A percentile compares a stretch with the other conserved stretches of the same genome.
Evolutionary conservation across 2,329 filamentous ascomycete species (phyloP).

Genomic region (Pseudopyricularia cyperi): DNA sequence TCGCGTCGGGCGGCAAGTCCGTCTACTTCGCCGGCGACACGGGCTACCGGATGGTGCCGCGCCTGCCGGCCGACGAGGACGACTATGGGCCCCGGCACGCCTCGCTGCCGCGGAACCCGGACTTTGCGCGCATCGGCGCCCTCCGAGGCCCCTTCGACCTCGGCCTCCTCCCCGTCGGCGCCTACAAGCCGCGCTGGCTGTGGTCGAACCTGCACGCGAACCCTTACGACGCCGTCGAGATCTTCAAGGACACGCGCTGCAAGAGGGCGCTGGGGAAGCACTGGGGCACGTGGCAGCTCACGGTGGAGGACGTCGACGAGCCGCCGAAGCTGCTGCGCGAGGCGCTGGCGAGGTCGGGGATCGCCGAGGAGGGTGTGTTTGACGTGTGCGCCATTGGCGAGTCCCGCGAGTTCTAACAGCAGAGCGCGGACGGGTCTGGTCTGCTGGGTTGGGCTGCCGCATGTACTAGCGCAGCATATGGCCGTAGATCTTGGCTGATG

Average conservation of each 20-base stretch:
- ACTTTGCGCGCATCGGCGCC: constrained; percentile 72
- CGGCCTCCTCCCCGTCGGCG: constrained; percentile 85
- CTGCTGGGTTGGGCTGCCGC: too few species aligned
- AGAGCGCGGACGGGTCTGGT: not conserved
- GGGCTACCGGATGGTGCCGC: constrained; percentile 69
- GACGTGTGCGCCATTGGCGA: constrained; percentile 78
- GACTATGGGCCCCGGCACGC: constrained; percentile 59
- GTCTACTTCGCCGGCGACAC: constrained; percentile 87
- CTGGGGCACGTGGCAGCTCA: constrained; percentile 85
- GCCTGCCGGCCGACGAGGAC: constrained; percentile 45
- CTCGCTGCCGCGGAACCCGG: constrained; percentile 61
- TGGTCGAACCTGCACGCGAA: constrained; percentile 79
- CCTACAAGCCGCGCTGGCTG: constrained; percentile 60
- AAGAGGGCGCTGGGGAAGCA: constrained; percentile 72
- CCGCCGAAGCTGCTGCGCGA: constrained; percentile 61
- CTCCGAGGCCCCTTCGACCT: constrained; percentile 79
- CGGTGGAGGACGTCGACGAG: constrained; percentile 72
- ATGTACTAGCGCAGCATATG: too few species aligned
- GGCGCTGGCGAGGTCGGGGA: constrained; percentile 53
- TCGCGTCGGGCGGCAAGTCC: constrained; percentile 60
- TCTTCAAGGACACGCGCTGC: constrained; percentile 76
- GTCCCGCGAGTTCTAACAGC: constrained; percentile 53
- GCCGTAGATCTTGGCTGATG: too few species aligned
- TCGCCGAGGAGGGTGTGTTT: constrained; percentile 62
- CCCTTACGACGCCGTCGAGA: constrained; percentile 77